Evolutionary conservation across 2,329 filamentous ascomycete species (phyloP).

Genomic region (Fusarium liriodendri): DNA sequence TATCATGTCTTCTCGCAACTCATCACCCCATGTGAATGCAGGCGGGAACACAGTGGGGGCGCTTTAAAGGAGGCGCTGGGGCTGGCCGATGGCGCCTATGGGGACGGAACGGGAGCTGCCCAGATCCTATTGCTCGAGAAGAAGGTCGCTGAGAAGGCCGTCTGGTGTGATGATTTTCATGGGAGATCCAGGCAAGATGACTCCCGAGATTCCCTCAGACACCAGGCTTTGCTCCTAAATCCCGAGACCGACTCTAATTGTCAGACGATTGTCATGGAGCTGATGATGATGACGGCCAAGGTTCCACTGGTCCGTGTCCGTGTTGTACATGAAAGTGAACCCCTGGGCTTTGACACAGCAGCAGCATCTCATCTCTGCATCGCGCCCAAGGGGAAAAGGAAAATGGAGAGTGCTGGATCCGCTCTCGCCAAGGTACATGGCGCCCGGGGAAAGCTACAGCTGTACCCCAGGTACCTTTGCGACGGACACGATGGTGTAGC

Average conservation of each 20-base stretch:
- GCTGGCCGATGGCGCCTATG: constrained; percentile 20
- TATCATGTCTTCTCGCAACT: constrained; percentile 20
- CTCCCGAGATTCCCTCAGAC: neutral
- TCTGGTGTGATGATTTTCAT: constrained; percentile 1
- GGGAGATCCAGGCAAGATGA: neutral
- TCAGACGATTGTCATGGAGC: neutral
- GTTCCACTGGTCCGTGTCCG: constrained; percentile 19
- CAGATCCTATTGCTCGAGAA: constrained; percentile 18
- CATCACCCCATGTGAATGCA: constrained; percentile 36
- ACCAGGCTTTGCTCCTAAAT: neutral
- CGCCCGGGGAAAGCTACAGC: constrained; percentile 4
- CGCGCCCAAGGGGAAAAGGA: constrained; percentile 7
- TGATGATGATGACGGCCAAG: constrained; percentile 3
- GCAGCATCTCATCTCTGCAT: constrained; percentile 20
- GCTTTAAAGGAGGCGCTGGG: constrained; percentile 15
- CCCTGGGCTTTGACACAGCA: constrained; percentile 14
- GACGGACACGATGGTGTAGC: neutral
- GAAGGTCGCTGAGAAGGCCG: constrained; percentile 20
- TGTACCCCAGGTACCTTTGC: neutral
- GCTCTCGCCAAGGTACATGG: constrained; percentile 9
- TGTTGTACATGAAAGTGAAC: constrained; percentile 4
- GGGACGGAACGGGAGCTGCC: constrained; percentile 26
- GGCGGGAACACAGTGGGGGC: constrained; percentile 23
- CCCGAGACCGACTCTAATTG: neutral
- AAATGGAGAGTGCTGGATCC: constrained; percentile 12